A percentile compares a stretch with the other conserved stretches of the same genome.
phyloP scores from a whole-genome alignment of 805 yeast genomes.

The Kuraishia capsulata region DNA sequence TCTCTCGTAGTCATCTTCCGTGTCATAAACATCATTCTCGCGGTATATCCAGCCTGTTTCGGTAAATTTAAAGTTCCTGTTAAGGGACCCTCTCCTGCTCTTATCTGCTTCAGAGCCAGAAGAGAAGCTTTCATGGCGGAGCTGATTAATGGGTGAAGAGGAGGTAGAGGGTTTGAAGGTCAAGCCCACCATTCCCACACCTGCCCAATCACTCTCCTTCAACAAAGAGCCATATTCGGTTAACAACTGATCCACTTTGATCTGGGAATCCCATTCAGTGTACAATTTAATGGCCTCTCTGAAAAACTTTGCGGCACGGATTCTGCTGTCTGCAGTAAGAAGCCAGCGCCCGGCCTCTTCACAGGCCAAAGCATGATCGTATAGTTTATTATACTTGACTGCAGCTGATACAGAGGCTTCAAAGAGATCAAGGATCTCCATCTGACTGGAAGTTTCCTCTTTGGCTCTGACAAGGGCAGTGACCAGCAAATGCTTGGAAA shows the following conservation, averaged over 20 bases:
- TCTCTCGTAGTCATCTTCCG: slow-evolving; percentile 5
- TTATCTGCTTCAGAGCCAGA: background rate
- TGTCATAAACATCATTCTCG: background rate
- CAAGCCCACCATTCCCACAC: slow-evolving; percentile 8
- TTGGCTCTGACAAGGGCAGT: slow-evolving; percentile 22
- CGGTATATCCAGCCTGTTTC: background rate
- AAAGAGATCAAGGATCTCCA: slow-evolving; percentile 32
- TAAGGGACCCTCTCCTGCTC: background rate
- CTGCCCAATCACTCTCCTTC: slow-evolving; percentile 23
- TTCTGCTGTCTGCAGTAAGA: slow-evolving; percentile 13
- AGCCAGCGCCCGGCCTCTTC: slow-evolving; percentile 36
- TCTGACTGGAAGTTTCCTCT: slow-evolving; percentile 16
- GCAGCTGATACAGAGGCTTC: slow-evolving; percentile 36
- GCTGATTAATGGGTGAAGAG: background rate
- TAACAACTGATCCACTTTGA: slow-evolving; percentile 16
- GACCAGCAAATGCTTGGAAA: slow-evolving; percentile 25
- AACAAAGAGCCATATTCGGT: slow-evolving; percentile 19
- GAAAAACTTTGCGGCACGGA: slow-evolving; percentile 26
- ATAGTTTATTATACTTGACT: slow-evolving; percentile 17
- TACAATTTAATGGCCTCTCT: slow-evolving; percentile 26
- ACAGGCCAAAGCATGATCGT: slow-evolving; percentile 30
- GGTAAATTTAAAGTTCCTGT: background rate
- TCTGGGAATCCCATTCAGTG: slow-evolving; percentile 18
- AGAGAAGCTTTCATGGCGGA: background rate
- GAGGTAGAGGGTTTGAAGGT: background rate